phyloP scores from a whole-genome alignment of 2,329 filamentous ascomycete species.

The Plectosphaerella plurivora region DNA sequence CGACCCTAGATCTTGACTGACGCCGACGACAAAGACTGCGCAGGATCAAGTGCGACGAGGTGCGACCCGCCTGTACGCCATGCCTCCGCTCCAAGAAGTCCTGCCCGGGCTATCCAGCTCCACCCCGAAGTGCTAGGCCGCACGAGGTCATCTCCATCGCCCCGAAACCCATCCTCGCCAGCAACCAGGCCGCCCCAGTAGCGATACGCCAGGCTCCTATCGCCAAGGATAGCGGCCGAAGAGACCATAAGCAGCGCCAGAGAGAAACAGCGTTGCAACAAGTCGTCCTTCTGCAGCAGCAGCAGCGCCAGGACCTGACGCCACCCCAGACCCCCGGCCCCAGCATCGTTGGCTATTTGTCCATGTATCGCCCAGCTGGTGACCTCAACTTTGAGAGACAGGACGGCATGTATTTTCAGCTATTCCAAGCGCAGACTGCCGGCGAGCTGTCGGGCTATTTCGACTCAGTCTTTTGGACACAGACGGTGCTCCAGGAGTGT shows the following conservation, averaged over 20 bases:
- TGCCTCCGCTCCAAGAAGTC: conserved; percentile 54
- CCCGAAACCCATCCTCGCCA: conserved; percentile 35
- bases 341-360: conserved; percentile 16
- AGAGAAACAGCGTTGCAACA: background rate
- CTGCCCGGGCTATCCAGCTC: conserved; percentile 60
- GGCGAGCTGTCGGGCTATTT: conserved; percentile 64
- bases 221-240: background rate
- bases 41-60: conserved; percentile 64
- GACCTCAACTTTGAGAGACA: conserved; percentile 42
- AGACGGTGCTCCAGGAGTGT: conserved; percentile 58
- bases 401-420: conserved; percentile 57
- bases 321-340: conserved; percentile 27
- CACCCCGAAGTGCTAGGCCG: conserved; percentile 40
- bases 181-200: conserved; percentile 9
- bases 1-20: conserved; percentile 10
- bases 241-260: no score
- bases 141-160: conserved; percentile 45
- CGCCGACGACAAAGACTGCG: conserved; percentile 39
- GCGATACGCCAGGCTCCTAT: background rate
- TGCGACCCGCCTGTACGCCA: conserved; percentile 54
- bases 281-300: conserved; percentile 11
- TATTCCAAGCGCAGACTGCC: conserved; percentile 58
- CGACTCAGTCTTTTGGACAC: conserved; percentile 61
- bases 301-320: conserved; percentile 13
- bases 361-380: conserved; percentile 36